A percentile compares a stretch with the other conserved stretches of the same genome.
Evolutionary conservation across 345 rosid species (phyloP).

Genomic region (Lepidium aucheri): DNA sequence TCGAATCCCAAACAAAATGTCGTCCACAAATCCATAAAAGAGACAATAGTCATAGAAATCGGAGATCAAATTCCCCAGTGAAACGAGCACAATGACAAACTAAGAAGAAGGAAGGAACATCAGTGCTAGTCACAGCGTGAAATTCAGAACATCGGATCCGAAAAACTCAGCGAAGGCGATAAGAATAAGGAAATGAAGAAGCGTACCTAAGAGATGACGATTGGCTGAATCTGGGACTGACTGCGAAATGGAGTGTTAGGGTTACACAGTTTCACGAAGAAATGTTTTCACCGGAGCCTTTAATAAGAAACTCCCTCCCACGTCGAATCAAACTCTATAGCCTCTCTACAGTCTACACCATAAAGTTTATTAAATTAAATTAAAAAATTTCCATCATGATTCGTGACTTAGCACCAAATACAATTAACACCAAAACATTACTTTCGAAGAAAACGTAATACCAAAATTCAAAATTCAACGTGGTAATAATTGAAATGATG

Average conservation of each 20-base stretch:
- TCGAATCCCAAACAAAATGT: neutral
- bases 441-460: neutral
- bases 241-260: slow-evolving; percentile 9
- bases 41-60: slow-evolving; percentile 1
- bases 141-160: neutral
- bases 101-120: neutral
- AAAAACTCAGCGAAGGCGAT: neutral
- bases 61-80: neutral
- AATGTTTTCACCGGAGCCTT: neutral
- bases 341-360: neutral
- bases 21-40: neutral
- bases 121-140: neutral
- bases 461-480: too few species aligned
- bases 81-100: neutral
- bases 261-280: neutral
- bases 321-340: neutral
- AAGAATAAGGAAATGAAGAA: neutral
- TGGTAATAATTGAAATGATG: neutral
- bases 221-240: neutral
- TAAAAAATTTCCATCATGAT: too few species aligned
- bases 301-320: slow-evolving; percentile 16
- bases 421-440: neutral
- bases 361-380: neutral
- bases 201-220: neutral
- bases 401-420: neutral